A percentile compares a stretch with the other conserved stretches of the same genome.
These are phyloP conservation scores for Euphorbia tirucalli DNA, from an alignment of 345 rosid genomes.

Conservation along the genomic window DNA sequence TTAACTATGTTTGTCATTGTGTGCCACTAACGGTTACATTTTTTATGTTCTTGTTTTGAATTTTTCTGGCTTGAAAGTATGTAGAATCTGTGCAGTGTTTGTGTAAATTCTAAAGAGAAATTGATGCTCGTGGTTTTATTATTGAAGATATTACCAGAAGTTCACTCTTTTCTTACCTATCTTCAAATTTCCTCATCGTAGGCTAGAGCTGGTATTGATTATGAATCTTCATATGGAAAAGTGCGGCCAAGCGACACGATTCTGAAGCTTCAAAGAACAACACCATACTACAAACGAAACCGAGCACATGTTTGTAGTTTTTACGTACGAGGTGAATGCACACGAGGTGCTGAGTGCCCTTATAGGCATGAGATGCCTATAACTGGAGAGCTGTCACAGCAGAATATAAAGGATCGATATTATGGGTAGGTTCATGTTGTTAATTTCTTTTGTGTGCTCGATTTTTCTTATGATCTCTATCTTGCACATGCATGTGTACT, in stretches of 20 bases:
- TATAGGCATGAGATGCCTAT: conserved; percentile 96
- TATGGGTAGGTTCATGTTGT: conserved; percentile 60
- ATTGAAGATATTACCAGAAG: not conserved
- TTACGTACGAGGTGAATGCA: conserved; percentile 88
- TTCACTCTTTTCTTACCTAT: not conserved
- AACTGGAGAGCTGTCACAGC: conserved; percentile 93
- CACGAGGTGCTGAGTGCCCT: conserved; percentile 95
- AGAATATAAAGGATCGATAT: conserved; percentile 93
- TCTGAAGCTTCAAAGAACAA: conserved; percentile 88
- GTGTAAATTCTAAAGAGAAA: not conserved
- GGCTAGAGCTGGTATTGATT: conserved; percentile 96
- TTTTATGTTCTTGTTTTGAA: not conserved
- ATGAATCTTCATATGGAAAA: conserved; percentile 93
- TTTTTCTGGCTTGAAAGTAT: not conserved
- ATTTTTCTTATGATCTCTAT: not conserved
- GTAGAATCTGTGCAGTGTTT: not conserved
- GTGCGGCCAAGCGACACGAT: conserved; percentile 83
- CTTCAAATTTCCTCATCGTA: conserved; percentile 29
- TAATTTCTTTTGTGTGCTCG: not conserved
- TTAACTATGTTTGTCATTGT: not conserved
- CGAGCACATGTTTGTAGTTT: conserved; percentile 97
- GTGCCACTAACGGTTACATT: not conserved
- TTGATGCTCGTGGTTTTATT: conserved; percentile 3
- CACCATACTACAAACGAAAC: conserved; percentile 88
- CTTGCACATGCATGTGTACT: not conserved